Evolutionary conservation across 805 yeast genomes (phyloP).

Genomic region (Metschnikowia borealis): DNA sequence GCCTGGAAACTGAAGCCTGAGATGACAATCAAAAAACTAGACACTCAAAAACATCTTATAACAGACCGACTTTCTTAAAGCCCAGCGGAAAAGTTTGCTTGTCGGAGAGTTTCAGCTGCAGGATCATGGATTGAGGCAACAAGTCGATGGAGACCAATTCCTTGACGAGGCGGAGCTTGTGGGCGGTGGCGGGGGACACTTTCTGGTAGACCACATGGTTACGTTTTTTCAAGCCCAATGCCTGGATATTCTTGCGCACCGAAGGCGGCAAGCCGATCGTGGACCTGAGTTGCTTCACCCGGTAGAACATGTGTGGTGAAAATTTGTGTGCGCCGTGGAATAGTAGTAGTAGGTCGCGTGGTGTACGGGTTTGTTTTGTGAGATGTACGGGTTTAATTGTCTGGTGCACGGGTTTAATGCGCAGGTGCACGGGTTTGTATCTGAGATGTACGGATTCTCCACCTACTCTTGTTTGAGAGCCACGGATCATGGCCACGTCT

Average conservation of each 20-base stretch:
- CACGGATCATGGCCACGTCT: not conserved
- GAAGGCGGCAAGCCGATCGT: constrained; percentile 78
- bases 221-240: constrained; percentile 72
- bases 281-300: constrained; percentile 75
- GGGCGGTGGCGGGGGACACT: constrained; percentile 78
- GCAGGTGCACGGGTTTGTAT: not conserved
- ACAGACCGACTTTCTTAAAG: constrained; percentile 15
- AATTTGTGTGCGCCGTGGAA: not conserved
- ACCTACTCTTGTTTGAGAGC: not conserved
- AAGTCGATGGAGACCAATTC: constrained; percentile 82
- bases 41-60: not conserved
- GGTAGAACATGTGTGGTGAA: constrained; percentile 27
- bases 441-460: no score
- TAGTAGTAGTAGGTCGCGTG: not conserved
- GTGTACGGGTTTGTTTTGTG: not conserved
- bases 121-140: constrained; percentile 36
- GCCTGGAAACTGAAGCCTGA: no score
- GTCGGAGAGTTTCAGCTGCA: constrained; percentile 8
- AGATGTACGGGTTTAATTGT: not conserved
- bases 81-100: constrained; percentile 15
- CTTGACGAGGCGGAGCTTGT: constrained; percentile 76
- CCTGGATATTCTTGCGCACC: constrained; percentile 58
- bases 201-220: constrained; percentile 70
- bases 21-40: no score
- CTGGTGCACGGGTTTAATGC: not conserved